Evolutionary conservation across 345 rosid species (phyloP), one percentile per base, ranked within the genome.

Genomic region (Dimocarpus longan): DNA sequence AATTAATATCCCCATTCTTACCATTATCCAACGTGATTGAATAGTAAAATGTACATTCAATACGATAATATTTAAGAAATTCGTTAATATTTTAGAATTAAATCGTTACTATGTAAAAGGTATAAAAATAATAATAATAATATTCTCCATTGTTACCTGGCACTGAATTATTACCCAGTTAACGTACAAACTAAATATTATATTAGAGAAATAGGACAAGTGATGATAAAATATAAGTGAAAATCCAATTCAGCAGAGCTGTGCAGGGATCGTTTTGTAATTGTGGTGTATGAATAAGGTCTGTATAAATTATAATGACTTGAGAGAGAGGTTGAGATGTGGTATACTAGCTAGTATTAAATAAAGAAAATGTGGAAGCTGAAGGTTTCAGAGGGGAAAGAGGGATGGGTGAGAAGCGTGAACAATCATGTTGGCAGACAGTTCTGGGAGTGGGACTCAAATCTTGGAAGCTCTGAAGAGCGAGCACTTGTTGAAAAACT

Each of bases 381-480:
- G 32, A 88, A 86, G 87, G 37, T 89, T 64, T 85, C 90, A 0
- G 75, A 79, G 70, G 92, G 87, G 24, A 50, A 77, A 15, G 87
- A 80, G 13, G 92, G 77, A 10, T 9, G 80, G 82, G 15, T 87
- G 10, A 74, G 8, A 39, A 85, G 83, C 19, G 68, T 54, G 37
- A 89, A 91, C 76, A 65, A 71, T 56, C 84, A 85, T 46, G 42
- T 86, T 5, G 95, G 95, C 2, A 83, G 91, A 72, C 93, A 89
- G 66, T 76, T 66, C 21, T 88, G 95, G 95, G 90, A 85, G 71
- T 89, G 88, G 22, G 88, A 87, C 56, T 84, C 85, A 0, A 43
- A 78, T 32, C 80, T 79, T 1, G 93, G 88, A 43, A 79, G 77
- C 0, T 73, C 54, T 0, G 75, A 73, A 63, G 87, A 88, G 18